Conservation (phyloP, 257 asterid genomes). For the Hygrophila difformis region DNA sequence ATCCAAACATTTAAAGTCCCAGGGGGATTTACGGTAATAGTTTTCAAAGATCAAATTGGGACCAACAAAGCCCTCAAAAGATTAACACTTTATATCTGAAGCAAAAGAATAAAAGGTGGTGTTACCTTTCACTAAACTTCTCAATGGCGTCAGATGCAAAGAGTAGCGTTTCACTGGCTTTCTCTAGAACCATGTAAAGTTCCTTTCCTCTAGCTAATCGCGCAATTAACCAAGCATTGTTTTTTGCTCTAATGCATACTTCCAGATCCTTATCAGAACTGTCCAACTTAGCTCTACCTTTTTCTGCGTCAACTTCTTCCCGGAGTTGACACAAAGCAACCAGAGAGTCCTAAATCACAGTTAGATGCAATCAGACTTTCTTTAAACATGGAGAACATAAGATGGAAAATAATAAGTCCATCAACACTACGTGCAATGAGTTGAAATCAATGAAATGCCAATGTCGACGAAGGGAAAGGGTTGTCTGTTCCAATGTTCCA, state of each 20-base stretch:
- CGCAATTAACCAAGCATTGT: conserved; percentile 92
- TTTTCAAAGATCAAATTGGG: no score
- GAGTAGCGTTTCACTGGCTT: conserved; percentile 90
- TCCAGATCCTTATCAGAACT: conserved; percentile 63
- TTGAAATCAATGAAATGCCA: no score
- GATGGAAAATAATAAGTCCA: no score
- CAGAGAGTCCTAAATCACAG: conserved; percentile 81
- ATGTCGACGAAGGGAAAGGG: no score
- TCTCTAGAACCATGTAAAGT: conserved; percentile 93
- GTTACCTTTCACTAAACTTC: conserved; percentile 95
- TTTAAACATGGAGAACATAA: background rate
- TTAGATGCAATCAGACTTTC: background rate
- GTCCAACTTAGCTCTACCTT: conserved; percentile 45
- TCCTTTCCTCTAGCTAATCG: conserved; percentile 75
- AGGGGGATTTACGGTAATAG: no score
- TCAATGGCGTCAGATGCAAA: conserved; percentile 86
- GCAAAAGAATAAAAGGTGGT: no score
- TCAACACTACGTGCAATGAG: no score
- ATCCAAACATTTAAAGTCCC: no score
- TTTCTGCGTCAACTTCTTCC: conserved; percentile 79
- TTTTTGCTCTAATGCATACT: conserved; percentile 76
- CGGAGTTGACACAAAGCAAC: conserved; percentile 71
- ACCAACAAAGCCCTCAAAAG: no score
- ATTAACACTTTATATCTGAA: no score
- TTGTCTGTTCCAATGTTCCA: no score